Percentiles rank a stretch among this genome's conserved stretches.
These are phyloP conservation scores for Odontarrhena argentea DNA, from an alignment of 345 rosid genomes.

Conservation along the genomic window DNA sequence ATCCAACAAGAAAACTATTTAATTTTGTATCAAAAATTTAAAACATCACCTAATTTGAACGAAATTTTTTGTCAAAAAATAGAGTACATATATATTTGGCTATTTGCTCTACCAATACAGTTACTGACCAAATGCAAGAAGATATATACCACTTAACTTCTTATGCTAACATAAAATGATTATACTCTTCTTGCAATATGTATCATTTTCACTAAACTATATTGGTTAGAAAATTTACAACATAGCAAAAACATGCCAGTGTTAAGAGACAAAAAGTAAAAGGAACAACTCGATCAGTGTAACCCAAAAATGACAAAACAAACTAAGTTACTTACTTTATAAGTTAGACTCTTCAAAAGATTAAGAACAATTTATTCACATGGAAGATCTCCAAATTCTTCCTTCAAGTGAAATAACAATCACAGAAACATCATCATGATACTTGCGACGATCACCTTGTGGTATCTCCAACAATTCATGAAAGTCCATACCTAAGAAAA, in stretches of 20 bases:
- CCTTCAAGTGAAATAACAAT: conserved; percentile 89
- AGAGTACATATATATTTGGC: no score
- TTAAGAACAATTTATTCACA: conserved; percentile 43
- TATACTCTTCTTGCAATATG: conserved; percentile 7
- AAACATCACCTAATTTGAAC: no score
- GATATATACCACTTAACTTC: background rate
- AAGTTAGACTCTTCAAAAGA: background rate
- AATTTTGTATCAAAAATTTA: no score
- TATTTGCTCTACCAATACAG: background rate
- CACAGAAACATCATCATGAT: conserved; percentile 91
- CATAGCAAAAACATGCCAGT: background rate
- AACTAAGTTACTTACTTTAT: background rate
- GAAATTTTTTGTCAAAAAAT: no score
- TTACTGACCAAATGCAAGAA: conserved; percentile 1
- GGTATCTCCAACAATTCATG: conserved; percentile 88
- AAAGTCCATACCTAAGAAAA: conserved; percentile 72
- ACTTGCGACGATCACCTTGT: conserved; percentile 82
- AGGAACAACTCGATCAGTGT: background rate
- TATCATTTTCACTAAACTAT: conserved; percentile 1
- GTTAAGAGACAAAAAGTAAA: no score
- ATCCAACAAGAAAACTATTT: no score
- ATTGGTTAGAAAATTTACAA: background rate
- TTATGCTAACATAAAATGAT: background rate
- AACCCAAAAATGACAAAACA: background rate
- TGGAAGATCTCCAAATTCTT: conserved; percentile 88